Evolutionary conservation across 163 green algal species (phyloP).

Genomic region (Volvox carteri): DNA sequence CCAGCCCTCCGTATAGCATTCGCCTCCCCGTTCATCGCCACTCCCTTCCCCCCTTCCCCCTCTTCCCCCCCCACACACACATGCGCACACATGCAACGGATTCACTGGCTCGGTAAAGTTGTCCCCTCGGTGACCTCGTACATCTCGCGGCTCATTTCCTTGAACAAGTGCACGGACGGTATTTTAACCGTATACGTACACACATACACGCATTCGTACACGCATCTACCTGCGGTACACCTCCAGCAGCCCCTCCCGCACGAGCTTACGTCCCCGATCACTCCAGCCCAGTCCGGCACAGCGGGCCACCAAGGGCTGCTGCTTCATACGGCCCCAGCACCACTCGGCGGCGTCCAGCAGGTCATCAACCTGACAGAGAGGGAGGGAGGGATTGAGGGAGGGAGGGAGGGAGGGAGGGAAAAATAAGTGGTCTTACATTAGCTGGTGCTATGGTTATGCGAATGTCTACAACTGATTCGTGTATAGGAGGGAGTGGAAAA

Average conservation of each 20-base stretch:
- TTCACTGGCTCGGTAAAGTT: no score
- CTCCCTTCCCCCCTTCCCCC: neutral
- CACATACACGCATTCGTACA: neutral
- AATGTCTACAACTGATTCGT: no score
- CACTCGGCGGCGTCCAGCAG: neutral
- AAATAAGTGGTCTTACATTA: neutral
- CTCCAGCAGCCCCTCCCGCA: slow-evolving; percentile 36
- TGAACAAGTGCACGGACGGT: no score
- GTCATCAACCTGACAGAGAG: slow-evolving; percentile 5
- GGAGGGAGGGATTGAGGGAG: no score
- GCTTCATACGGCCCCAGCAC: slow-evolving; percentile 1
- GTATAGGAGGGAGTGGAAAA: neutral
- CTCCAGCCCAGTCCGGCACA: slow-evolving; percentile 21
- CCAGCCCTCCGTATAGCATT: neutral
- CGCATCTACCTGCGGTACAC: slow-evolving; percentile 28
- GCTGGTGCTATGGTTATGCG: neutral
- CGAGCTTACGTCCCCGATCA: neutral
- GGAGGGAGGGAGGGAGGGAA: neutral
- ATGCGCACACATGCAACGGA: no score
- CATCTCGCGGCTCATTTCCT: no score
- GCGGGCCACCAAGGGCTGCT: neutral
- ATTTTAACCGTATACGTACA: no score
- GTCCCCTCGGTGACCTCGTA: no score
- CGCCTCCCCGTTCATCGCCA: neutral
- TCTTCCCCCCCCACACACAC: neutral